phyloP scores from a whole-genome alignment of 2,329 filamentous ascomycete species.

The Didymosphaeria variabile region DNA sequence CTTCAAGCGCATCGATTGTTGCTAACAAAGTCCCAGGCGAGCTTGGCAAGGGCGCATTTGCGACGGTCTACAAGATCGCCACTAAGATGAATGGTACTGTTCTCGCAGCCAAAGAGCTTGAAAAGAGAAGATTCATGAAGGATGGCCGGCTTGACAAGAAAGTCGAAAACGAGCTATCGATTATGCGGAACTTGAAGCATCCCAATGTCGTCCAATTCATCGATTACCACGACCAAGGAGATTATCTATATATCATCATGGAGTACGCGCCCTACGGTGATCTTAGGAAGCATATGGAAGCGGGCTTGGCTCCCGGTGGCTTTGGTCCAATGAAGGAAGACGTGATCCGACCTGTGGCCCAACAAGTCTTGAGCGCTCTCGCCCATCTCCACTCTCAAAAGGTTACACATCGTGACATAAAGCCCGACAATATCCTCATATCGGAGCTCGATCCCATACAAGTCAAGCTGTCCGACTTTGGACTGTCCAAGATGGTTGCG shows the following conservation, averaged over 20 bases:
- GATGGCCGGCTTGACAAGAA: conserved; percentile 89
- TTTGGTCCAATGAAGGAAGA: not conserved
- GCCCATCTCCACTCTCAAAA: conserved; percentile 85
- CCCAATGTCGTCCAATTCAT: conserved; percentile 91
- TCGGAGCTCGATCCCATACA: conserved; percentile 74
- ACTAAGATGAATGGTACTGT: conserved; percentile 83
- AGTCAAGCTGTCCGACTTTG: conserved; percentile 96
- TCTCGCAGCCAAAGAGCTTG: conserved; percentile 92
- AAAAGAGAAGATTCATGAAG: conserved; percentile 92
- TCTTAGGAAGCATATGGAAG: conserved; percentile 75
- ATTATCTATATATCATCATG: conserved; percentile 95
- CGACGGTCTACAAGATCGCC: conserved; percentile 89
- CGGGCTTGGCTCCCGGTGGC: conserved; percentile 50
- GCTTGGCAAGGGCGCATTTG: conserved; percentile 94
- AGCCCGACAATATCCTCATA: conserved; percentile 96
- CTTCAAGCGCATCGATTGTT: not conserved
- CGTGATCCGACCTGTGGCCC: conserved; percentile 74
- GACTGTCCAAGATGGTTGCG: conserved; percentile 91
- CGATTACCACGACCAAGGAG: conserved; percentile 83
- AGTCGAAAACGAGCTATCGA: conserved; percentile 95
- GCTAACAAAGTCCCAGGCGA: conserved; percentile 56
- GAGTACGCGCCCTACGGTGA: conserved; percentile 87
- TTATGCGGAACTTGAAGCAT: conserved; percentile 87
- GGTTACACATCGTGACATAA: conserved; percentile 98
- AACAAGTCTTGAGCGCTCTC: conserved; percentile 81